Conservation (phyloP, 768 basidiomycete genomes). For the Mycena belliarum region DNA sequence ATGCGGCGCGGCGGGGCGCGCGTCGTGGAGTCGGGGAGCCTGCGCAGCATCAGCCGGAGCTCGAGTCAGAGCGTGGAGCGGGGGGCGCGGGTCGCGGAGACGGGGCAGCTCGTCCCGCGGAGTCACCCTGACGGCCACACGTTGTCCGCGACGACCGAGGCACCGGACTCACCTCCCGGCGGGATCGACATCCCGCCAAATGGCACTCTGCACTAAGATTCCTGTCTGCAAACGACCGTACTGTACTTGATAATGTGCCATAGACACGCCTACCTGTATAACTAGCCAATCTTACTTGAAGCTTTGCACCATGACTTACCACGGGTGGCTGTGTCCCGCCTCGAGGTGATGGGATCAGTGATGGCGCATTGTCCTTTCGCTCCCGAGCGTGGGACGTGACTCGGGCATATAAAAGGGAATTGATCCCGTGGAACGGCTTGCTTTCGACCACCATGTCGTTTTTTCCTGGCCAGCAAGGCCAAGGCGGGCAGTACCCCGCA, state of each 20-base stretch:
- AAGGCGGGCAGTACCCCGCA: constrained; percentile 31
- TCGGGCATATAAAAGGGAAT: constrained; percentile 33
- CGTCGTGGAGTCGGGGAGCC: constrained; percentile 33
- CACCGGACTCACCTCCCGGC: constrained; percentile 29
- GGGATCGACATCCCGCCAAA: constrained; percentile 19
- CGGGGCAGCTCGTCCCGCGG: constrained; percentile 53
- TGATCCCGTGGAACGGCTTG: constrained; percentile 25
- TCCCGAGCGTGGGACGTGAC: constrained; percentile 32
- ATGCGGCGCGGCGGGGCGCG: constrained; percentile 39
- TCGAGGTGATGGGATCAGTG: not conserved
- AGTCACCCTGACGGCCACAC: constrained; percentile 51
- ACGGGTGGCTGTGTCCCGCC: constrained; percentile 1
- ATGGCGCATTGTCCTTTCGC: constrained; percentile 9
- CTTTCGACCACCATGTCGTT: constrained; percentile 48
- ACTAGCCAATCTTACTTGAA: not conserved
- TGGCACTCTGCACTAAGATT: constrained; percentile 11
- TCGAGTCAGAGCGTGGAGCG: constrained; percentile 54
- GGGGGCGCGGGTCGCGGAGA: constrained; percentile 71
- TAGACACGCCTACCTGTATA: constrained; percentile 19
- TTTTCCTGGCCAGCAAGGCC: constrained; percentile 37
- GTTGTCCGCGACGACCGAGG: constrained; percentile 34
- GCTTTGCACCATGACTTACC: no score
- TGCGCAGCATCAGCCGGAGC: constrained; percentile 37
- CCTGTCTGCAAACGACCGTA: constrained; percentile 17
- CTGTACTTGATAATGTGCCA: constrained; percentile 9